Evolutionary conservation across 164 flowering plant species (phyloP).

Genomic region (Berberis thunbergii): DNA sequence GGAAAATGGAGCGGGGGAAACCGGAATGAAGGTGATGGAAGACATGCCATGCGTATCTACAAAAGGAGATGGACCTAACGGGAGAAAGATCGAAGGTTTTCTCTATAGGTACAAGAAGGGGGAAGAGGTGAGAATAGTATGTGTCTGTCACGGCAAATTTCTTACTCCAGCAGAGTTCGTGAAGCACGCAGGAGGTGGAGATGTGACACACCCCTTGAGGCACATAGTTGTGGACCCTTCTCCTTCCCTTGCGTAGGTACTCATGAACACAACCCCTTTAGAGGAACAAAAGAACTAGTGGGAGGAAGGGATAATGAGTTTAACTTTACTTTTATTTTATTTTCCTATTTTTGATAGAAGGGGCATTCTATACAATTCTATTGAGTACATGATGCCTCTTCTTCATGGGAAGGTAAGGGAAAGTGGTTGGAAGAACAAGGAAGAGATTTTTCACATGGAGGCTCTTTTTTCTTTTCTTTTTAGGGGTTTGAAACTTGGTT

Average conservation of each 20-base stretch:
- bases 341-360: neutral
- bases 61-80: slow-evolving; percentile 60
- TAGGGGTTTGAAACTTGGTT: neutral
- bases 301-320: neutral
- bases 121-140: slow-evolving; percentile 75
- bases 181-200: slow-evolving; percentile 79
- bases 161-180: slow-evolving; percentile 89
- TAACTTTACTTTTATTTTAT: neutral
- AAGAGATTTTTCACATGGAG: neutral
- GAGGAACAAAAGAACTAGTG: neutral
- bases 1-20: neutral
- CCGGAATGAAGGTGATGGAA: slow-evolving; percentile 6
- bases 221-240: slow-evolving; percentile 69
- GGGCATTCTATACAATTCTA: neutral
- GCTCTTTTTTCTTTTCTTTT: neutral
- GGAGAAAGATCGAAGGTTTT: slow-evolving; percentile 63
- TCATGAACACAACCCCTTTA: neutral
- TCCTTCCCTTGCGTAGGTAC: slow-evolving; percentile 3
- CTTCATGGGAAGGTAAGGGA: neutral
- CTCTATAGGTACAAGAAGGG: slow-evolving; percentile 62
- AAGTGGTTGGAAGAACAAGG: neutral
- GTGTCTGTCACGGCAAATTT: slow-evolving; percentile 82
- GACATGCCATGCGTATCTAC: slow-evolving; percentile 74
- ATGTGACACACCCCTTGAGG: slow-evolving; percentile 64
- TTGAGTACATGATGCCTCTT: neutral